These are phyloP conservation scores for Sordaria brevicollis DNA, from an alignment of 495 filamentous ascomycete species.

Conservation along the genomic window DNA sequence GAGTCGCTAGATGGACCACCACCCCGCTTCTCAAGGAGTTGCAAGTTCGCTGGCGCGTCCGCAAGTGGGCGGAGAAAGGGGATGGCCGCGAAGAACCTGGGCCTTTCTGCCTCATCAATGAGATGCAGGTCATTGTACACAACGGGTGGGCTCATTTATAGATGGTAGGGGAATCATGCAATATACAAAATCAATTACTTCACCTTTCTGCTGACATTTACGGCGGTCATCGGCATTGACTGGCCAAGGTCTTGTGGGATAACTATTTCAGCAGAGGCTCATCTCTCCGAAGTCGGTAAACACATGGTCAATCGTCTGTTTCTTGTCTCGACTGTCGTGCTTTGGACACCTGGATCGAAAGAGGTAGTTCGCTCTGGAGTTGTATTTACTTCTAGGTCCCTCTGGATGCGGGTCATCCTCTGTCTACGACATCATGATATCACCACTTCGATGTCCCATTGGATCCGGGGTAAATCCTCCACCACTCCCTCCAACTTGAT, in stretches of 20 bases:
- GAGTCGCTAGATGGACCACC: constrained; percentile 15
- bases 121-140: constrained; percentile 69
- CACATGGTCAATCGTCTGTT: not conserved
- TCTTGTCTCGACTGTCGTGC: not conserved
- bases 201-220: not conserved
- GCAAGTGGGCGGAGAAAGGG: constrained; percentile 31
- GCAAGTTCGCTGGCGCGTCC: constrained; percentile 25
- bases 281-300: not conserved
- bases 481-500: not conserved
- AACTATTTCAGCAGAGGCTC: not conserved
- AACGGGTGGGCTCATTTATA: constrained; percentile 74
- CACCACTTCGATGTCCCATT: not conserved
- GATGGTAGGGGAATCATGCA: not conserved
- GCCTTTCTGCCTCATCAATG: constrained; percentile 63
- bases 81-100: constrained; percentile 40
- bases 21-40: constrained; percentile 22
- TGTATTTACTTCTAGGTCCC: not conserved
- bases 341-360: not conserved
- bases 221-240: not conserved
- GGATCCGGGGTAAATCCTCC: not conserved
- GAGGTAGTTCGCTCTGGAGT: not conserved
- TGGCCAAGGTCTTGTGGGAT: not conserved
- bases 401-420: not conserved
- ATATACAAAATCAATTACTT: not conserved
- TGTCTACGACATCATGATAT: not conserved